A percentile compares a stretch with the other conserved stretches of the same genome.
These are phyloP conservation scores for Bassia scoparia DNA, from an alignment of 148 eudicot genomes.

Conservation along the genomic window DNA sequence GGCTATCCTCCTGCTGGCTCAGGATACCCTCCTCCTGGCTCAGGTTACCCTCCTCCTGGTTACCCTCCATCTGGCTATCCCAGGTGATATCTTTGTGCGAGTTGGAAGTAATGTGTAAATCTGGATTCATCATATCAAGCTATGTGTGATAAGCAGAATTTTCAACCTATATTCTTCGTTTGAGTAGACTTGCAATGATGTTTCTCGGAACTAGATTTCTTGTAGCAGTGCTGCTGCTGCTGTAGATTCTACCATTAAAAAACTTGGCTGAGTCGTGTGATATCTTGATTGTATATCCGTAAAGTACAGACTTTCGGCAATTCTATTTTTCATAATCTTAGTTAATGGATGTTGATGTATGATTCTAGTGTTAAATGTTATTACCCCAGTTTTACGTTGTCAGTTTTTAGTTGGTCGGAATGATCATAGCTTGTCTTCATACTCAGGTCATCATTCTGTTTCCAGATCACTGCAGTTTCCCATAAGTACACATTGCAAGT, in stretches of 20 bases:
- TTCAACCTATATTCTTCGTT: constrained; percentile 8
- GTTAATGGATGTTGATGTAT: not conserved
- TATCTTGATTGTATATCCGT: constrained; percentile 4
- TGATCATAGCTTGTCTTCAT: too few relatives aligned
- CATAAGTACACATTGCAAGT: too few relatives aligned
- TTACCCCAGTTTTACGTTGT: not conserved
- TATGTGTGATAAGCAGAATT: constrained; percentile 2
- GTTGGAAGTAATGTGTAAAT: not conserved
- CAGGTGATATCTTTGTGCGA: constrained; percentile 4
- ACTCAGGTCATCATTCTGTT: too few relatives aligned
- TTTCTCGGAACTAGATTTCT: not conserved
- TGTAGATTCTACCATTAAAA: constrained; percentile 14
- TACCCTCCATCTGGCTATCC: constrained; percentile 26
- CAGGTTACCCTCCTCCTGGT: constrained; percentile 37
- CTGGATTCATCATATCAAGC: constrained; percentile 3
- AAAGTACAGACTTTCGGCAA: not conserved
- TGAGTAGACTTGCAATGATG: not conserved
- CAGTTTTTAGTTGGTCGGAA: too few relatives aligned
- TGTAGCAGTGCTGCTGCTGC: not conserved
- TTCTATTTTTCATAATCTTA: not conserved
- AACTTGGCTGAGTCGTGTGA: not conserved
- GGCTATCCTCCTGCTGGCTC: constrained; percentile 37
- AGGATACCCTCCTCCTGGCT: constrained; percentile 38
- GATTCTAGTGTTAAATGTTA: not conserved
- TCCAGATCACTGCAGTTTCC: too few relatives aligned